Evolutionary conservation across 495 filamentous ascomycete species (phyloP).

Genomic region (Hypoxylon intermedium): DNA sequence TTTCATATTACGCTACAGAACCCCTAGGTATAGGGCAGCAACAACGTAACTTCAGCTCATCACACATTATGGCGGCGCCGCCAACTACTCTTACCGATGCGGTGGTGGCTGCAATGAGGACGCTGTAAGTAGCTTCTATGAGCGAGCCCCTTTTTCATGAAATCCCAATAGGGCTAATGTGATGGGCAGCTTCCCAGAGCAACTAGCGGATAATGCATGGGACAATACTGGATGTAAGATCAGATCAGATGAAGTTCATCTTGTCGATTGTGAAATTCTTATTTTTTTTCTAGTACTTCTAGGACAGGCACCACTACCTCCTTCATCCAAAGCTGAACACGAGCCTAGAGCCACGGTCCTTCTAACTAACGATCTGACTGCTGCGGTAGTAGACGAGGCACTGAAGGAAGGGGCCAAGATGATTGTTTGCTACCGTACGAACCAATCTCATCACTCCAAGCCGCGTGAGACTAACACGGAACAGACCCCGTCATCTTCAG

Average conservation of each 20-base stretch:
- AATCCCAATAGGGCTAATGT: constrained; percentile 7
- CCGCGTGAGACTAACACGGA: constrained; percentile 7
- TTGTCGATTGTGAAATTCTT: no score
- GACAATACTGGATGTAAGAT: constrained; percentile 91
- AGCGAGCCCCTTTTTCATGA: not conserved
- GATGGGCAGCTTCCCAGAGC: constrained; percentile 77
- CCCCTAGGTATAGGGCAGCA: not conserved
- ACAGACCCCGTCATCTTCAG: constrained; percentile 95
- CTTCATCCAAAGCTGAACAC: constrained; percentile 6
- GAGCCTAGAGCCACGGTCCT: constrained; percentile 61
- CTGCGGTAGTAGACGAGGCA: constrained; percentile 89
- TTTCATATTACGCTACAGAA: not conserved
- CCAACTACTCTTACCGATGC: constrained; percentile 69
- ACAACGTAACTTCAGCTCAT: constrained; percentile 13
- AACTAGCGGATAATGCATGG: constrained; percentile 86
- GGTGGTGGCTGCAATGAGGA: constrained; percentile 81
- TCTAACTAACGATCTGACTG: constrained; percentile 89
- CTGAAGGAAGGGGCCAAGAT: constrained; percentile 76
- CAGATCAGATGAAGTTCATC: no score
- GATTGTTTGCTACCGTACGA: constrained; percentile 86
- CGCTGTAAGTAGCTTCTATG: constrained; percentile 66
- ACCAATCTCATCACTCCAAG: constrained; percentile 5
- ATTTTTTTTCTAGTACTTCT: no score
- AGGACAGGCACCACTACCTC: constrained; percentile 32
- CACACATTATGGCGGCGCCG: constrained; percentile 33